Percentiles rank a stretch among this genome's conserved stretches.
Evolutionary conservation across 441 rosid genomes (phyloP).

Genomic region (Brassica hybrid): DNA sequence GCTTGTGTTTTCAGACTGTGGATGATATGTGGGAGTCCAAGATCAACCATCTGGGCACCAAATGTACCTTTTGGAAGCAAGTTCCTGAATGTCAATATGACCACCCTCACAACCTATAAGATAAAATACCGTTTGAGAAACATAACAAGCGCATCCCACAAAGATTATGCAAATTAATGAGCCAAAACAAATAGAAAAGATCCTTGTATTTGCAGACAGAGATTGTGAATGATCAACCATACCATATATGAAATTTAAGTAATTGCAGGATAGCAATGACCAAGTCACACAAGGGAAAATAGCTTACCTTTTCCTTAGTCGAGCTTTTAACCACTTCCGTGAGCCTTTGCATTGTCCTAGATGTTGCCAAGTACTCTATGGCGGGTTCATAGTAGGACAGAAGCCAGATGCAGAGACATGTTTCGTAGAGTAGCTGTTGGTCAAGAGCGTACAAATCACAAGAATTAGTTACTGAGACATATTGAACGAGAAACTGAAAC

Average conservation of each 20-base stretch:
- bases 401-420: slow-evolving; percentile 96
- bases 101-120: slow-evolving; percentile 92
- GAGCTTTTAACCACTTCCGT: slow-evolving; percentile 88
- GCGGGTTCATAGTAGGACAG: slow-evolving; percentile 96
- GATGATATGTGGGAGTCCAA: slow-evolving; percentile 91
- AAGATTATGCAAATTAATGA: background rate
- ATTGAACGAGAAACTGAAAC: background rate
- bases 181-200: background rate
- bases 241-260: background rate
- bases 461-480: slow-evolving; percentile 17
- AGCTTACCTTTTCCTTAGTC: slow-evolving; percentile 92
- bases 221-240: too few relatives aligned
- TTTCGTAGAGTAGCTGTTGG: slow-evolving; percentile 94
- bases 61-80: slow-evolving; percentile 83
- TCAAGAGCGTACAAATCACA: slow-evolving; percentile 30
- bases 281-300: slow-evolving; percentile 11
- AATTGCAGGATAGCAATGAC: background rate
- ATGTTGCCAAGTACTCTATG: too few relatives aligned
- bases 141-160: slow-evolving; percentile 10
- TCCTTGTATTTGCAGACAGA: too few relatives aligned
- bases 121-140: slow-evolving; percentile 22
- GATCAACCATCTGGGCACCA: slow-evolving; percentile 99
- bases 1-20: slow-evolving; percentile 95
- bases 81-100: slow-evolving; percentile 84
- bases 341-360: too few relatives aligned